These are phyloP conservation scores for Penicillium crystallinum DNA, from an alignment of 495 filamentous ascomycete genomes.

Conservation along the genomic window DNA sequence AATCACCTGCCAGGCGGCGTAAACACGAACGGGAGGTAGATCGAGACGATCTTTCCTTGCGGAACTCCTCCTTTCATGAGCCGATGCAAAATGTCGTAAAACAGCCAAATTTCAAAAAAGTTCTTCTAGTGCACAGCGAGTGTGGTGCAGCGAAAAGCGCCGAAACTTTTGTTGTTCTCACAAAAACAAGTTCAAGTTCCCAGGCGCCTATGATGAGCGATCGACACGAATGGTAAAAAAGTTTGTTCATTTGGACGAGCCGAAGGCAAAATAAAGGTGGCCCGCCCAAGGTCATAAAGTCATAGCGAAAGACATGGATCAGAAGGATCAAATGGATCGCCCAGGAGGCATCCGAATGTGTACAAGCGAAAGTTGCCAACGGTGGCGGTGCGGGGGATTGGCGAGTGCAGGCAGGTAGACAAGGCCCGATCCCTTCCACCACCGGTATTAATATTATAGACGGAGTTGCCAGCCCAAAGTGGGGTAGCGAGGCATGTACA, in stretches of 20 bases:
- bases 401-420: conserved; percentile 17
- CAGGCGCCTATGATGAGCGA: conserved; percentile 45
- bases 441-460: conserved; percentile 46
- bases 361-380: conserved; percentile 44
- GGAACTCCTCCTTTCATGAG: conserved; percentile 23
- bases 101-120: conserved; percentile 18
- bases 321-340: conserved; percentile 23
- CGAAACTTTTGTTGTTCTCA: conserved; percentile 29
- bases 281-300: conserved; percentile 32
- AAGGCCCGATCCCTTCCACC: conserved; percentile 12
- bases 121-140: conserved; percentile 40
- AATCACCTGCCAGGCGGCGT: conserved; percentile 19
- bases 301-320: conserved; percentile 40
- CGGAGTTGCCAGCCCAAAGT: conserved; percentile 22
- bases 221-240: conserved; percentile 41
- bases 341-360: conserved; percentile 16
- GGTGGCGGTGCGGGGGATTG: conserved; percentile 16
- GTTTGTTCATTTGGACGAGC: conserved; percentile 38
- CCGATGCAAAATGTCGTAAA: conserved; percentile 36
- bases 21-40: conserved; percentile 13
- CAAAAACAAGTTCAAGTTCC: conserved; percentile 23
- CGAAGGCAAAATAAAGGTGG: conserved; percentile 27
- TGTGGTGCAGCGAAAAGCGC: conserved; percentile 39
- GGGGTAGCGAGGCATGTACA: conserved; percentile 32
- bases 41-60: conserved; percentile 2